These are phyloP conservation scores for Geopyxis carbonaria DNA, from an alignment of 495 filamentous ascomycete genomes.

Conservation along the genomic window DNA sequence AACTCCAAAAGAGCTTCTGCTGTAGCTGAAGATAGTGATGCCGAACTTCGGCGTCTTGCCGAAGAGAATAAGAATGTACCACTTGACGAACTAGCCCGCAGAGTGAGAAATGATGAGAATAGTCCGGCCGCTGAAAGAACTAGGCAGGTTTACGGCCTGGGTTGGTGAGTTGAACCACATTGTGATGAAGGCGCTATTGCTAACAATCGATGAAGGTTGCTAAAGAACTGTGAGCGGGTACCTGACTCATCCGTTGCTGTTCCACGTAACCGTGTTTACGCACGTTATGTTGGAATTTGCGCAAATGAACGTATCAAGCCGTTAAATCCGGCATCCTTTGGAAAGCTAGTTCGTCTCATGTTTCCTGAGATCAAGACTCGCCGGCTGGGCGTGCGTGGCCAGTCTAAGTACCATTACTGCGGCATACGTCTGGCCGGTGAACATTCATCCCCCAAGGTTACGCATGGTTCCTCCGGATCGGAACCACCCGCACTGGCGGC, in stretches of 20 bases:
- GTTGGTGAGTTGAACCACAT: constrained; percentile 48
- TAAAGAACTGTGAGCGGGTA: constrained; percentile 62
- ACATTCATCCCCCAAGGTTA: constrained; percentile 25
- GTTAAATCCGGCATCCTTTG: constrained; percentile 90
- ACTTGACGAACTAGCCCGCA: constrained; percentile 71
- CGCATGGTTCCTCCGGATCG: constrained; percentile 26
- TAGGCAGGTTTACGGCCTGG: constrained; percentile 94
- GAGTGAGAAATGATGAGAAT: constrained; percentile 51
- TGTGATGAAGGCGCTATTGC: too few relatives aligned
- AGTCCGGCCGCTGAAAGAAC: constrained; percentile 73
- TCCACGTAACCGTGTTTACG: constrained; percentile 79
- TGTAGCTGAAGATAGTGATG: constrained; percentile 35
- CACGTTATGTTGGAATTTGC: constrained; percentile 78
- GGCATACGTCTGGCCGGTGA: constrained; percentile 25
- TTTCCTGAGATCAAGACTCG: constrained; percentile 89
- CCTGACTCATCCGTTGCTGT: constrained; percentile 43
- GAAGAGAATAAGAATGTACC: constrained; percentile 53
- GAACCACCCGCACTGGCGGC: constrained; percentile 26
- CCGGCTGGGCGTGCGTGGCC: constrained; percentile 77
- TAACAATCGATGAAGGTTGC: constrained; percentile 46
- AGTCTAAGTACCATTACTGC: constrained; percentile 93
- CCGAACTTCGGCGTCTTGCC: constrained; percentile 76
- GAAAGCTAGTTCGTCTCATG: constrained; percentile 87
- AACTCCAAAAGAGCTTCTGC: constrained; percentile 18
- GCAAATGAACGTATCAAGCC: constrained; percentile 83